Conservation (phyloP, 2,329 filamentous ascomycete species). For the Ambrosiella xylebori region DNA sequence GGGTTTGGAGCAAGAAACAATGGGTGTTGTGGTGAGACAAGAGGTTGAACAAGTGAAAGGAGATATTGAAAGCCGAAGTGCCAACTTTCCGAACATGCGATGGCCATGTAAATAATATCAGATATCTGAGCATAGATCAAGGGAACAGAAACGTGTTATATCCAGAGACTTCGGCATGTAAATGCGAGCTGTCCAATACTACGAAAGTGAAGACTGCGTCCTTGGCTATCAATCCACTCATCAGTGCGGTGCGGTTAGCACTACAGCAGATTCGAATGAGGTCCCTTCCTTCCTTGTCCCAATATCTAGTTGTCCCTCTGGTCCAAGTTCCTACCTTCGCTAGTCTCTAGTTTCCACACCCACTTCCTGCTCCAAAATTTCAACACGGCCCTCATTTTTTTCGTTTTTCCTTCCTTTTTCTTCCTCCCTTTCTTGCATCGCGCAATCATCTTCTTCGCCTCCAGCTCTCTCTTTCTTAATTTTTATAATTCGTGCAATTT, state of each 20-base stretch:
- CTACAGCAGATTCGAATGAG: not conserved
- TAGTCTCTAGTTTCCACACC: conserved; percentile 1
- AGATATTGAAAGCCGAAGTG: too few species aligned
- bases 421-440: conserved; percentile 8
- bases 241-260: not conserved
- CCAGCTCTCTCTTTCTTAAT: conserved; percentile 6
- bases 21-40: not conserved
- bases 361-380: conserved; percentile 8
- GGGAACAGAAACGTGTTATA: too few species aligned
- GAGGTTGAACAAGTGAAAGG: not conserved
- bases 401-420: conserved; percentile 6
- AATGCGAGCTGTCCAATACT: too few species aligned
- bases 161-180: too few species aligned
- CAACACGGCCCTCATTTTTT: conserved; percentile 5
- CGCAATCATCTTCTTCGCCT: conserved; percentile 14
- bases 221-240: not conserved
- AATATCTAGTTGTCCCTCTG: not conserved
- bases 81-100: too few species aligned
- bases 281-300: not conserved
- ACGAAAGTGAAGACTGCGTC: too few species aligned
- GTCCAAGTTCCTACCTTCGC: not conserved
- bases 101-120: too few species aligned
- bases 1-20: not conserved
- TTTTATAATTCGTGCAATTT: conserved; percentile 9
- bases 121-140: not conserved